These are phyloP conservation scores for Claviceps cyperi DNA, from an alignment of 2,329 filamentous ascomycete genomes.

Conservation along the genomic window DNA sequence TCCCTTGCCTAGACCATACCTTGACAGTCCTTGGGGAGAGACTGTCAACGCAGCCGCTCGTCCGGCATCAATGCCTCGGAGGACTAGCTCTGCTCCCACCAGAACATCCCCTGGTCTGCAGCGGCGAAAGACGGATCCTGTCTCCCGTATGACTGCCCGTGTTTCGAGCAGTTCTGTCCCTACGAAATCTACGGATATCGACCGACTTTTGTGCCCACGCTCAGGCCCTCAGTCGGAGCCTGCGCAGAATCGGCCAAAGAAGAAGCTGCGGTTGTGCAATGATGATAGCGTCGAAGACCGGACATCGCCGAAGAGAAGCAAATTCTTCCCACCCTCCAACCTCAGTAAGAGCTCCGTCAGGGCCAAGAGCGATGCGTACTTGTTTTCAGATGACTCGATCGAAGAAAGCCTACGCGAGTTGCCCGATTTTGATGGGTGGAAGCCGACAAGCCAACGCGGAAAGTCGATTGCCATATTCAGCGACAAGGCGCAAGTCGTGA, in stretches of 20 bases:
- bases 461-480: constrained; percentile 31
- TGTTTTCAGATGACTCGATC: constrained; percentile 43
- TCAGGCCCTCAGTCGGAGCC: constrained; percentile 10
- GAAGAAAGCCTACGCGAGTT: constrained; percentile 37
- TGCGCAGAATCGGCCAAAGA: constrained; percentile 28
- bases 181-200: constrained; percentile 6
- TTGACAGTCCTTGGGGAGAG: constrained; percentile 22
- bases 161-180: constrained; percentile 11
- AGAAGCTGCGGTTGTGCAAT: constrained; percentile 42
- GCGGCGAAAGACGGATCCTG: constrained; percentile 38
- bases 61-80: constrained; percentile 2
- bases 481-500: constrained; percentile 19
- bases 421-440: constrained; percentile 38
- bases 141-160: constrained; percentile 27
- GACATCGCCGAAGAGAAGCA: constrained; percentile 32
- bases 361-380: constrained; percentile 25
- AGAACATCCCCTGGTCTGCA: constrained; percentile 25
- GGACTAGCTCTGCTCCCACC: constrained; percentile 8
- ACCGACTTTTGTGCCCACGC: constrained; percentile 5
- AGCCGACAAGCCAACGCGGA: constrained; percentile 19
- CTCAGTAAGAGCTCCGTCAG: constrained; percentile 12
- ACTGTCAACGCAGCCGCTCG: constrained; percentile 3
- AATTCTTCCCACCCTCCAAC: constrained; percentile 32
- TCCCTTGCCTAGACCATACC: constrained; percentile 42
- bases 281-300: constrained; percentile 20